Evolutionary conservation across 2,329 filamentous ascomycete genomes (phyloP).

Genomic region (Microdochium trichocladiopsis): DNA sequence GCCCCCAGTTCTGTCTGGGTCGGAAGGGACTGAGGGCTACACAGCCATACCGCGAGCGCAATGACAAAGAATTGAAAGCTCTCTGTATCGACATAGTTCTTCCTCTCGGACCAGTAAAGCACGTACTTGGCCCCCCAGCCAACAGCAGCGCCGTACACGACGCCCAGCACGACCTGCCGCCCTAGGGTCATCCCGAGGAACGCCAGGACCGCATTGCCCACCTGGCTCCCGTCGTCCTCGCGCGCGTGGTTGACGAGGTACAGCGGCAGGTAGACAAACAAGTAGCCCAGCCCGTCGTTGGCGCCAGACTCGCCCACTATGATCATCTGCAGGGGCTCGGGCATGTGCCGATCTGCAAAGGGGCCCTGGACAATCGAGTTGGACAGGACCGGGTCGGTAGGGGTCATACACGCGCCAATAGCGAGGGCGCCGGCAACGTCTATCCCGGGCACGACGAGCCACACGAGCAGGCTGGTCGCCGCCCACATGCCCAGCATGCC

Average conservation of each 20-base stretch:
- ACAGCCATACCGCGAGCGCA: constrained; percentile 47
- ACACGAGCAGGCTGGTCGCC: constrained; percentile 52
- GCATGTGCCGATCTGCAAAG: constrained; percentile 66
- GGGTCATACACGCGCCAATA: constrained; percentile 60
- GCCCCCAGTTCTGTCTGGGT: neutral
- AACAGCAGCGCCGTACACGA: constrained; percentile 54
- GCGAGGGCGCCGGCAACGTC: constrained; percentile 55
- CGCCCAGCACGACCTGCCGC: constrained; percentile 51
- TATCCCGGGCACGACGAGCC: constrained; percentile 55
- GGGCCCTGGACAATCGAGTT: constrained; percentile 68
- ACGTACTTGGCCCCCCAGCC: constrained; percentile 64
- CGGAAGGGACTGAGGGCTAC: neutral
- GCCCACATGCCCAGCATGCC: constrained; percentile 68
- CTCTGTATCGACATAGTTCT: constrained; percentile 58
- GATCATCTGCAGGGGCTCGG: constrained; percentile 58
- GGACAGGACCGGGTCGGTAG: constrained; percentile 62
- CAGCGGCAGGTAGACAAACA: constrained; percentile 60
- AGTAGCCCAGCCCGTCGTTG: constrained; percentile 64
- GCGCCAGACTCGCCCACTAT: constrained; percentile 60
- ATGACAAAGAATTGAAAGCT: constrained; percentile 64
- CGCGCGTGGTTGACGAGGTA: constrained; percentile 58
- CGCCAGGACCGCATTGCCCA: constrained; percentile 30
- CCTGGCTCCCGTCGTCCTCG: constrained; percentile 35
- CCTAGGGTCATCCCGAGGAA: neutral
- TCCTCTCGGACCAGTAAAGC: constrained; percentile 62